Percentiles rank a stretch among this genome's conserved stretches.
Conservation (phyloP, 805 yeast genomes). For the Cyberlindnera mississippiensis region DNA sequence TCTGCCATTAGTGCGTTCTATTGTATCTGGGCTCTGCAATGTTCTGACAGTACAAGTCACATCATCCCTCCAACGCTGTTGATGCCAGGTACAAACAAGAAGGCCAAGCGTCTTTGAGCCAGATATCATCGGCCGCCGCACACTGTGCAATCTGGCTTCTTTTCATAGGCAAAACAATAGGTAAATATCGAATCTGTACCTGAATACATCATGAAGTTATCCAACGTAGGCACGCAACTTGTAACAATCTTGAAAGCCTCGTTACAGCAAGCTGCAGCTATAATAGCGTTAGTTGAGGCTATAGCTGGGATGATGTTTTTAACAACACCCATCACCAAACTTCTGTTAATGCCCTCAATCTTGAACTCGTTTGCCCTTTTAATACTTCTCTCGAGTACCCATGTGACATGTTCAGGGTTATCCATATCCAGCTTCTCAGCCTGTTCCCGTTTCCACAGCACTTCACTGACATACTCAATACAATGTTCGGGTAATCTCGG, state of each 20-base stretch:
- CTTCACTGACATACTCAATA: constrained; percentile 80
- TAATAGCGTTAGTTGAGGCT: constrained; percentile 88
- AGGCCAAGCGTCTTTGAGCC: background rate
- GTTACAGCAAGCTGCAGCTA: constrained; percentile 85
- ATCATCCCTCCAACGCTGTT: constrained; percentile 10
- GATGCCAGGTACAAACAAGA: constrained; percentile 11
- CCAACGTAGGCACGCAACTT: constrained; percentile 58
- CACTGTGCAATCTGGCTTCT: constrained; percentile 63
- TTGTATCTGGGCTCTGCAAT: constrained; percentile 44
- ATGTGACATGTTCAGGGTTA: constrained; percentile 56
- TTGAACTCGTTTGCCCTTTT: constrained; percentile 59
- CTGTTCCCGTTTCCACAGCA: constrained; percentile 62
- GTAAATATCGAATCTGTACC: constrained; percentile 80
- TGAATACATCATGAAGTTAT: constrained; percentile 82
- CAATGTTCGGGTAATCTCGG: constrained; percentile 96
- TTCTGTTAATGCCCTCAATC: constrained; percentile 67
- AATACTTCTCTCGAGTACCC: constrained; percentile 53
- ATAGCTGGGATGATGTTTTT: constrained; percentile 92
- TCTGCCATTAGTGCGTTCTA: constrained; percentile 43
- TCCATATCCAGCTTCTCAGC: constrained; percentile 62
- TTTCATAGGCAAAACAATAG: constrained; percentile 62
- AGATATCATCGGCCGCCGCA: constrained; percentile 48
- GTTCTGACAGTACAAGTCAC: constrained; percentile 17
- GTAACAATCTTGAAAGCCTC: constrained; percentile 81
- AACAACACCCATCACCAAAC: constrained; percentile 78